A percentile compares a stretch with the other conserved stretches of the same genome.
Evolutionary conservation across 805 yeast genomes (phyloP).

Genomic region (Pichia eremophila): DNA sequence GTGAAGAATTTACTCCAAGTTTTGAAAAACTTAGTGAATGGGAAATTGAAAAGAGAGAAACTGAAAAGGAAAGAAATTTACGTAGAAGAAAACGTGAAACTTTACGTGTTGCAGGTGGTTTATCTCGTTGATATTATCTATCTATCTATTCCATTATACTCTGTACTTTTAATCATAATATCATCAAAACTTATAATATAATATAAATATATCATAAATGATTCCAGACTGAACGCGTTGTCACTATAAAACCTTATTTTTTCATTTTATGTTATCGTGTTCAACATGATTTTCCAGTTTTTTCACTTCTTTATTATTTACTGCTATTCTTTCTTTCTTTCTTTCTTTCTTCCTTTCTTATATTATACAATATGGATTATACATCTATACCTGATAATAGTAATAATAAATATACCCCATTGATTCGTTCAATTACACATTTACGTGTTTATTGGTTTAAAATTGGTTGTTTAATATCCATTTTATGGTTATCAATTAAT

Average conservation of each 20-base stretch:
- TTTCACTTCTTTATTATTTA: no score
- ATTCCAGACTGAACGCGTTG: no score
- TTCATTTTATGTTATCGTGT: no score
- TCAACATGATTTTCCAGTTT: no score
- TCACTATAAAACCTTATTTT: no score
- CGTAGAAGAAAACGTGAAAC: constrained; percentile 91
- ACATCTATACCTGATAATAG: constrained; percentile 1
- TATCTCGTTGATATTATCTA: no score
- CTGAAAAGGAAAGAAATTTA: constrained; percentile 85
- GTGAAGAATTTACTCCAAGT: constrained; percentile 79
- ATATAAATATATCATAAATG: no score
- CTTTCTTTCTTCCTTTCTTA: background rate
- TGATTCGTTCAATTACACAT: background rate
- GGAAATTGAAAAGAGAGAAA: constrained; percentile 92
- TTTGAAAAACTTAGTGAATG: constrained; percentile 80
- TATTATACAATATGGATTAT: background rate
- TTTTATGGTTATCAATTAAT: background rate
- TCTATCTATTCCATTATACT: no score
- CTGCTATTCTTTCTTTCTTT: background rate
- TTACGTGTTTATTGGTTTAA: background rate
- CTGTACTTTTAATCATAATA: no score
- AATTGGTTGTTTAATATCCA: background rate
- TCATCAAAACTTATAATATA: no score
- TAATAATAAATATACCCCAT: background rate
- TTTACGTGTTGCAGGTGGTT: constrained; percentile 39